Evolutionary conservation across 2,329 filamentous ascomycete species (phyloP).

Genomic region (Alternaria ethzedia): DNA sequence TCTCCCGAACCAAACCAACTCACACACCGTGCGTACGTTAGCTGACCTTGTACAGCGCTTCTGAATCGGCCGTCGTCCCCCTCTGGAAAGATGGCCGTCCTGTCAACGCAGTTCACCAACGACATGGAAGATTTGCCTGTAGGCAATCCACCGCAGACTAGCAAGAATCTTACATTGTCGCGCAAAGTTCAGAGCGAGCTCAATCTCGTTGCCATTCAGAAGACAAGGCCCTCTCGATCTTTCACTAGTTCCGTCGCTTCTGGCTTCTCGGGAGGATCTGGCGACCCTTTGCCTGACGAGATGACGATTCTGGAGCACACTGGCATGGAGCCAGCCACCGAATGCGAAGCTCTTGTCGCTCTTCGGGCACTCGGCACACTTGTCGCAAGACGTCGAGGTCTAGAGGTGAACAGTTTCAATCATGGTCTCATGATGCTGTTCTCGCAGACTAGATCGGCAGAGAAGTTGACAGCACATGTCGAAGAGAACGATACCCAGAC

Average conservation of each 20-base stretch:
- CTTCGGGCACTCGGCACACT: constrained; percentile 44
- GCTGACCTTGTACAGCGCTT: constrained; percentile 10
- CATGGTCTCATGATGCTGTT: constrained; percentile 45
- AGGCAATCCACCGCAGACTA: constrained; percentile 37
- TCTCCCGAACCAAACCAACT: background rate
- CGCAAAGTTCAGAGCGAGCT: constrained; percentile 42
- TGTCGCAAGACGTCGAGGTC: constrained; percentile 45
- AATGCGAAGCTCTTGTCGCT: constrained; percentile 40
- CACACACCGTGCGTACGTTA: background rate
- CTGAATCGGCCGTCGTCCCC: constrained; percentile 44
- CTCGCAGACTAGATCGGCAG: constrained; percentile 11
- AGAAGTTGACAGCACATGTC: background rate
- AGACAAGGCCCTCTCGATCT: constrained; percentile 5
- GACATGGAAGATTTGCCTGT: constrained; percentile 36
- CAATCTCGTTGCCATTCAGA: constrained; percentile 23
- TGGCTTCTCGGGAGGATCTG: constrained; percentile 41
- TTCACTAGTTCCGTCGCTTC: constrained; percentile 27
- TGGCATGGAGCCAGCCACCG: constrained; percentile 18
- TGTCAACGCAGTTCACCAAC: constrained; percentile 48
- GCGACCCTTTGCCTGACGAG: constrained; percentile 43
- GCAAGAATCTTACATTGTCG: constrained; percentile 24
- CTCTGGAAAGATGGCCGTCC: constrained; percentile 47
- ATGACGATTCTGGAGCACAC: constrained; percentile 1
- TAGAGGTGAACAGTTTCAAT: constrained; percentile 41
- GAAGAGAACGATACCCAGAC: background rate